These are phyloP conservation scores for Emericellopsis atlantica DNA, from an alignment of 2,329 filamentous ascomycete species.

Conservation along the genomic window DNA sequence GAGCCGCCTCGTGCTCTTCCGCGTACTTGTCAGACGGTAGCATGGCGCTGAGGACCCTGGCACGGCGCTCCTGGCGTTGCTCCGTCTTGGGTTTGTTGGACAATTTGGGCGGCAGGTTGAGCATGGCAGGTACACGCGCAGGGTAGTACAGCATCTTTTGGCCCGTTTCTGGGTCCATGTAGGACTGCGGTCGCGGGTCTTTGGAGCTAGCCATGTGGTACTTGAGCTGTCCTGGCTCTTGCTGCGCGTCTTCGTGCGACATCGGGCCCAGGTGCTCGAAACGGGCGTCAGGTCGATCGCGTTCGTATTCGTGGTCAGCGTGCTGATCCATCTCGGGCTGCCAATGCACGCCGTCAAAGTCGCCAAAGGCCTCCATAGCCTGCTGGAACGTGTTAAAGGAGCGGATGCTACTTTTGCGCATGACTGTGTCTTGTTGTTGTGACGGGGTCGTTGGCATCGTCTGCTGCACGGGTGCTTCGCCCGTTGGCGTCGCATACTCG, in stretches of 20 bases:
- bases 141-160: conserved; percentile 91
- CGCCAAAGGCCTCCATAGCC: conserved; percentile 56
- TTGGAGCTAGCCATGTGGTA: background rate
- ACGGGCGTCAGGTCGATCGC: background rate
- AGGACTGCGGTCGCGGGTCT: conserved; percentile 36
- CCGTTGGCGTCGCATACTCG: conserved; percentile 5
- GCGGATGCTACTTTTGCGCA: conserved; percentile 26
- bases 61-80: conserved; percentile 57
- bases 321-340: conserved; percentile 33
- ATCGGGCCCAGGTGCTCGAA: background rate
- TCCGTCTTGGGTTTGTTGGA: conserved; percentile 58
- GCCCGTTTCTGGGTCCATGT: conserved; percentile 50
- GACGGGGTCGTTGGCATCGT: no score
- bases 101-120: conserved; percentile 81
- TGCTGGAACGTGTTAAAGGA: conserved; percentile 53
- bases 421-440: no score
- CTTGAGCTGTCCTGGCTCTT: background rate
- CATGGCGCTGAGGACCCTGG: conserved; percentile 58
- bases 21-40: conserved; percentile 8
- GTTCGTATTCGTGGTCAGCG: conserved; percentile 4
- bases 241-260: background rate
- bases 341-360: conserved; percentile 74
- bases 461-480: background rate
- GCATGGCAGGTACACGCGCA: conserved; percentile 82
- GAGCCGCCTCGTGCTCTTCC: background rate